Percentiles rank a stretch among this genome's conserved stretches.
These are phyloP conservation scores for Tricholoma sp. DNA, from an alignment of 768 basidiomycete genomes.

Conservation along the genomic window DNA sequence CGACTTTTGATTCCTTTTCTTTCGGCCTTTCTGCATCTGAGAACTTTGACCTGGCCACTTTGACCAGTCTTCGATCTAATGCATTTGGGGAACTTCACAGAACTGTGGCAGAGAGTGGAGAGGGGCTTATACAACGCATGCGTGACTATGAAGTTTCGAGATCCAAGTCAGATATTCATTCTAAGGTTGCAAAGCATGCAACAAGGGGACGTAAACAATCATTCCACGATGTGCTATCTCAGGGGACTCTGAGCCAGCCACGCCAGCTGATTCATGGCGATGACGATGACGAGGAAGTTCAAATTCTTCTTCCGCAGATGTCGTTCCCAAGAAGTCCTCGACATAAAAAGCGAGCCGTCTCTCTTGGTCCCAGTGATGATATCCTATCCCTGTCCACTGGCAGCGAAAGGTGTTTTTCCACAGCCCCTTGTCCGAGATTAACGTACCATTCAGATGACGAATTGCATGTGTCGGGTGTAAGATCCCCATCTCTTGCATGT, in stretches of 20 bases:
- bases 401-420: constrained; percentile 26
- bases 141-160: constrained; percentile 61
- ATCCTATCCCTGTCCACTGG: constrained; percentile 1
- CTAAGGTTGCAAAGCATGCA: constrained; percentile 33
- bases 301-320: constrained; percentile 38
- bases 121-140: constrained; percentile 68
- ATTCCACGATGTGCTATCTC: constrained; percentile 16
- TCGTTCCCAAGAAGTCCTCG: constrained; percentile 10
- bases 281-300: constrained; percentile 52
- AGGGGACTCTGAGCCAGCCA: constrained; percentile 14
- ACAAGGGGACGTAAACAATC: constrained; percentile 39
- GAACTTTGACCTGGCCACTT: constrained; percentile 21
- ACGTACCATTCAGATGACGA: constrained; percentile 32
- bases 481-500: constrained; percentile 1
- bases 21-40: constrained; percentile 12
- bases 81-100: constrained; percentile 64
- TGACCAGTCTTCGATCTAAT: constrained; percentile 47
- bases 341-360: constrained; percentile 38
- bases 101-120: constrained; percentile 59
- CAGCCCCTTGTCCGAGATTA: constrained; percentile 19
- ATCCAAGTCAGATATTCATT: constrained; percentile 32
- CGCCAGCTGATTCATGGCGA: constrained; percentile 22
- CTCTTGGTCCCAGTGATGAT: constrained; percentile 24
- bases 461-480: constrained; percentile 9
- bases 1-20: constrained; percentile 6